A percentile compares a stretch with the other conserved stretches of the same genome.
Evolutionary conservation across 257 asterid genomes (phyloP).

Genomic region (Rubia yunnanensis): DNA sequence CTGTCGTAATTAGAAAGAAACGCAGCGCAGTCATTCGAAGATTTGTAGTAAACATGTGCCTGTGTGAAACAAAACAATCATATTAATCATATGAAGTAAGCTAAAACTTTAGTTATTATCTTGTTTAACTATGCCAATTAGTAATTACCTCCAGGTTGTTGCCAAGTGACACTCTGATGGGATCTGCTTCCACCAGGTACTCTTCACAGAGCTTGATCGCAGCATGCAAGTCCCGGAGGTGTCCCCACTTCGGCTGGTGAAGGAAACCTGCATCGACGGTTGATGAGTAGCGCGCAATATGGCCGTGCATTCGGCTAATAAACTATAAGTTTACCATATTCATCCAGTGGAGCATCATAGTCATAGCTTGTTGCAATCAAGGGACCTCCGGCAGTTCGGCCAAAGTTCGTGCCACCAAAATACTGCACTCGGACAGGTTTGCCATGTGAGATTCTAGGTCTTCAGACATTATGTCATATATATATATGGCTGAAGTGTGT

Average conservation of each 20-base stretch:
- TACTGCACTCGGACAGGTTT: constrained; percentile 28
- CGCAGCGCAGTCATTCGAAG: constrained; percentile 58
- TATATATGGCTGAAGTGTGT: background rate
- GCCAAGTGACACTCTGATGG: constrained; percentile 51
- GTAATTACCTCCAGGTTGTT: constrained; percentile 66
- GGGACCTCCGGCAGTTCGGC: constrained; percentile 82
- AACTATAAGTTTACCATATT: constrained; percentile 42
- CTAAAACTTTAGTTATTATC: too few species aligned
- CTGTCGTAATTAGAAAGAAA: constrained; percentile 67
- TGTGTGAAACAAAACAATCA: constrained; percentile 21
- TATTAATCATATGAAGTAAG: too few species aligned
- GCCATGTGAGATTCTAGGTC: background rate
- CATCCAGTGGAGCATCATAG: constrained; percentile 80
- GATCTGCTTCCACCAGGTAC: constrained; percentile 49
- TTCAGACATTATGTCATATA: background rate
- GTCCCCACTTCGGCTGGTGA: constrained; percentile 79
- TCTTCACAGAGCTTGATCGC: constrained; percentile 68
- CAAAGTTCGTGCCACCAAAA: constrained; percentile 88
- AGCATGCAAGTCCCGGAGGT: constrained; percentile 60
- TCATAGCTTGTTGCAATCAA: constrained; percentile 73
- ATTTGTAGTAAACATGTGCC: constrained; percentile 70
- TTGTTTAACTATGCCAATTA: too few species aligned
- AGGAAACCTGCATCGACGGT: constrained; percentile 38
- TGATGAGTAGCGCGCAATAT: background rate
- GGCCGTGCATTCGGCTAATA: background rate